phyloP scores from a whole-genome alignment of 805 yeast genomes.

The Nakazawaea sp. region DNA sequence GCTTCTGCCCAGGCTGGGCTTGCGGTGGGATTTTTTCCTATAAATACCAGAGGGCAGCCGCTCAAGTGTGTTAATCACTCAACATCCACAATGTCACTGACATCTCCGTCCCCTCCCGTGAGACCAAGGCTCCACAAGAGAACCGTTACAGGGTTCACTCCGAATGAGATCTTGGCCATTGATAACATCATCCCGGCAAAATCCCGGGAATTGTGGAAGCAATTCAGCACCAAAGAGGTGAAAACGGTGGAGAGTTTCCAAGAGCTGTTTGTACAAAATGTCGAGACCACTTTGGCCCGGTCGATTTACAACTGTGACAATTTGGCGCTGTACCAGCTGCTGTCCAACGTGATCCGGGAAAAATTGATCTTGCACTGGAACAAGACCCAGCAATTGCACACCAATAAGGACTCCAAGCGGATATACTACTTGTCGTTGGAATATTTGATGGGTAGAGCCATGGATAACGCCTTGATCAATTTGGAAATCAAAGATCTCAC shows the following conservation, averaged over 20 bases:
- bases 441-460: slow-evolving; percentile 90
- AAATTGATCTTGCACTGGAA: slow-evolving; percentile 83
- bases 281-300: slow-evolving; percentile 87
- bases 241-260: slow-evolving; percentile 52
- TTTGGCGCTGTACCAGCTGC: slow-evolving; percentile 88
- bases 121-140: slow-evolving; percentile 43
- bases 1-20: too few species aligned
- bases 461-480: slow-evolving; percentile 90
- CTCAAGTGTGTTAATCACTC: too few species aligned
- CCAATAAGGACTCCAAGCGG: slow-evolving; percentile 76
- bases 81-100: too few species aligned
- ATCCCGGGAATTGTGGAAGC: slow-evolving; percentile 73
- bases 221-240: slow-evolving; percentile 51
- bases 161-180: slow-evolving; percentile 77
- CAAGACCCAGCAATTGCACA: slow-evolving; percentile 85
- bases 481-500: slow-evolving; percentile 60
- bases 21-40: too few species aligned
- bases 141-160: slow-evolving; percentile 85
- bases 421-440: slow-evolving; percentile 84
- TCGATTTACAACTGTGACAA: slow-evolving; percentile 89
- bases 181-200: slow-evolving; percentile 77
- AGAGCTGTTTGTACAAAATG: slow-evolving; percentile 68
- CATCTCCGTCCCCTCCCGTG: slow-evolving; percentile 2
- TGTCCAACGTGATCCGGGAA: slow-evolving; percentile 74
- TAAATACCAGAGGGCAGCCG: too few species aligned